phyloP scores from a whole-genome alignment of 2,329 filamentous ascomycete species.

The Aureobasidium sp. region DNA sequence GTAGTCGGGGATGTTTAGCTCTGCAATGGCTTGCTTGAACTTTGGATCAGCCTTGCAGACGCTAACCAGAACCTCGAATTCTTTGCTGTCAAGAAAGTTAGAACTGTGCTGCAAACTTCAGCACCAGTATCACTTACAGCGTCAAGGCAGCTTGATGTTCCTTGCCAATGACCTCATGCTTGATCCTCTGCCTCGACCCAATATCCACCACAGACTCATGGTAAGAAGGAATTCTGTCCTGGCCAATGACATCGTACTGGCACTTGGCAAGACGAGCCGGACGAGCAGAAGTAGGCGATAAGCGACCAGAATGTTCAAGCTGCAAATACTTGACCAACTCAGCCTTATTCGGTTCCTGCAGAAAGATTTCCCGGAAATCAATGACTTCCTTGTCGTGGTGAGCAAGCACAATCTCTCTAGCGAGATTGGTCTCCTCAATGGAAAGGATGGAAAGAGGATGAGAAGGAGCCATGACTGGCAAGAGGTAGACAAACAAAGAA shows the following conservation, averaged over 20 bases:
- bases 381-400: constrained; percentile 22
- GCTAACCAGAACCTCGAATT: constrained; percentile 43
- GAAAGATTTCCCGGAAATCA: constrained; percentile 25
- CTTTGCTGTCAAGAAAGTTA: constrained; percentile 22
- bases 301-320: constrained; percentile 24
- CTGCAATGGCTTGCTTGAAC: constrained; percentile 24
- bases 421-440: constrained; percentile 20
- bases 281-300: constrained; percentile 19
- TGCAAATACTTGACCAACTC: constrained; percentile 28
- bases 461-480: constrained; percentile 10
- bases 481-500: neutral
- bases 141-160: constrained; percentile 25
- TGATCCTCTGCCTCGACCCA: constrained; percentile 19
- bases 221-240: constrained; percentile 46
- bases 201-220: constrained; percentile 44
- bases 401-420: constrained; percentile 21
- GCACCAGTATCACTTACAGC: constrained; percentile 18
- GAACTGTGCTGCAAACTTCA: too few species aligned
- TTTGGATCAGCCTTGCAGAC: constrained; percentile 43
- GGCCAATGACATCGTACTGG: constrained; percentile 51
- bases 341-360: constrained; percentile 30
- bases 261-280: constrained; percentile 44
- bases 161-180: constrained; percentile 26
- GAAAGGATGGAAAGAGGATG: constrained; percentile 21
- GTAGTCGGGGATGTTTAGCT: constrained; percentile 26